A percentile compares a stretch with the other conserved stretches of the same genome.
Conservation (phyloP, 2,329 filamentous ascomycete genomes). For the Fusarium sp. region DNA sequence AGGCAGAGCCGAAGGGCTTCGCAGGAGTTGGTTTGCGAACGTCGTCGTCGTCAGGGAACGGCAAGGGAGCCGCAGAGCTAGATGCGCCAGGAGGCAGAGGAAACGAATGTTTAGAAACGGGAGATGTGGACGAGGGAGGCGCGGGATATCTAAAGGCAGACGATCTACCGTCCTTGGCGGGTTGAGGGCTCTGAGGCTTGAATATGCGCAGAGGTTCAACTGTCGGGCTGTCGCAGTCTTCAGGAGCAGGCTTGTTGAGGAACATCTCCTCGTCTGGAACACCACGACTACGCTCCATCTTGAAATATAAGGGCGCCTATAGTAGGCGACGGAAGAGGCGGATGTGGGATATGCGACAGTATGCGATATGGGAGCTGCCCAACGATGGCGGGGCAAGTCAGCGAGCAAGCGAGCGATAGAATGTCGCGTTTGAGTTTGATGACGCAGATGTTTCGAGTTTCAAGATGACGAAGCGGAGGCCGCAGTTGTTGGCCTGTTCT, state of each 20-base stretch:
- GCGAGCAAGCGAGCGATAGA: background rate
- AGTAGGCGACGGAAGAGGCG: constrained; percentile 5
- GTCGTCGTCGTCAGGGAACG: constrained; percentile 79
- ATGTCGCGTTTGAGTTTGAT: constrained; percentile 8
- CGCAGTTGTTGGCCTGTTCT: constrained; percentile 11
- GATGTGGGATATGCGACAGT: constrained; percentile 10
- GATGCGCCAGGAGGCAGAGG: constrained; percentile 75
- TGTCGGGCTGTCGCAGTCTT: constrained; percentile 76
- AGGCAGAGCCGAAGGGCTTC: constrained; percentile 58
- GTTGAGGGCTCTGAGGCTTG: constrained; percentile 77
- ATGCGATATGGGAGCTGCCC: constrained; percentile 17
- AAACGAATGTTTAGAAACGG: constrained; percentile 66
- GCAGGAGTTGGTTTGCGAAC: constrained; percentile 57
- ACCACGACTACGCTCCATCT: constrained; percentile 69
- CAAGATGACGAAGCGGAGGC: constrained; percentile 10
- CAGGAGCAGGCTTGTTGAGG: constrained; percentile 68
- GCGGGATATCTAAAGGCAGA: constrained; percentile 62
- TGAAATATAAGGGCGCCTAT: constrained; percentile 33
- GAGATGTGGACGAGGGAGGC: constrained; percentile 56
- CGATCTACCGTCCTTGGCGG: constrained; percentile 55
- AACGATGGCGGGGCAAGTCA: constrained; percentile 29
- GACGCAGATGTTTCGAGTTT: constrained; percentile 12
- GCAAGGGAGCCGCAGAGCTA: constrained; percentile 73
- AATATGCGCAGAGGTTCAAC: constrained; percentile 87
- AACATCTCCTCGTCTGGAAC: constrained; percentile 86